Evolutionary conservation across 257 asterid species (phyloP).

Genomic region (Solanum dulcamara): DNA sequence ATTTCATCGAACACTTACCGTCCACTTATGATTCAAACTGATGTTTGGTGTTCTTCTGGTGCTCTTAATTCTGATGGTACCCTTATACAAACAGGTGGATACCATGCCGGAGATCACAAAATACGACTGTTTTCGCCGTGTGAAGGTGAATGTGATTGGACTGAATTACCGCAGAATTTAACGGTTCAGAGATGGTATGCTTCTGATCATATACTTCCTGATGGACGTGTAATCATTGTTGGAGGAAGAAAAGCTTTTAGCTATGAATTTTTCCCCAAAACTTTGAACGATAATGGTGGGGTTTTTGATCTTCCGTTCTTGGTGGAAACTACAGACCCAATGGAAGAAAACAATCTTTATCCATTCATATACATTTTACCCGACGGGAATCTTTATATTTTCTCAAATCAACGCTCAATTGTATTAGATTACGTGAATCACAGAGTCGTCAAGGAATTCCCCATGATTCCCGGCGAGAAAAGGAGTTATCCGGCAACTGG

Average conservation of each 20-base stretch:
- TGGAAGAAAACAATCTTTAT: conserved; percentile 85
- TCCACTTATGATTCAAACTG: conserved; percentile 40
- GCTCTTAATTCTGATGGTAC: conserved; percentile 31
- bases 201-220: conserved; percentile 60
- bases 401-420: conserved; percentile 54
- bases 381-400: conserved; percentile 66
- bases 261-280: conserved; percentile 71
- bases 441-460: conserved; percentile 36
- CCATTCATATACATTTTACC: conserved; percentile 71
- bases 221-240: conserved; percentile 63
- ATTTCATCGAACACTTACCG: conserved; percentile 31
- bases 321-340: conserved; percentile 47
- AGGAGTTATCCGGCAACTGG: conserved; percentile 72
- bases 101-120: conserved; percentile 31
- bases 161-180: conserved; percentile 28
- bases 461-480: conserved; percentile 55
- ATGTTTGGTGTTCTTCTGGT: conserved; percentile 62
- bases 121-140: conserved; percentile 28
- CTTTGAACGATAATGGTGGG: background rate
- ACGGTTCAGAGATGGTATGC: conserved; percentile 62
- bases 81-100: conserved; percentile 42
- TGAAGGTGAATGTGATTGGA: conserved; percentile 36
- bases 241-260: conserved; percentile 75
- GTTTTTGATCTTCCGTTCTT: conserved; percentile 31
- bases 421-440: conserved; percentile 39